Evolutionary conservation across 2,329 filamentous ascomycete species (phyloP), one percentile per base, ranked within the genome.

Genomic region (Ophiostoma ulmi): DNA sequence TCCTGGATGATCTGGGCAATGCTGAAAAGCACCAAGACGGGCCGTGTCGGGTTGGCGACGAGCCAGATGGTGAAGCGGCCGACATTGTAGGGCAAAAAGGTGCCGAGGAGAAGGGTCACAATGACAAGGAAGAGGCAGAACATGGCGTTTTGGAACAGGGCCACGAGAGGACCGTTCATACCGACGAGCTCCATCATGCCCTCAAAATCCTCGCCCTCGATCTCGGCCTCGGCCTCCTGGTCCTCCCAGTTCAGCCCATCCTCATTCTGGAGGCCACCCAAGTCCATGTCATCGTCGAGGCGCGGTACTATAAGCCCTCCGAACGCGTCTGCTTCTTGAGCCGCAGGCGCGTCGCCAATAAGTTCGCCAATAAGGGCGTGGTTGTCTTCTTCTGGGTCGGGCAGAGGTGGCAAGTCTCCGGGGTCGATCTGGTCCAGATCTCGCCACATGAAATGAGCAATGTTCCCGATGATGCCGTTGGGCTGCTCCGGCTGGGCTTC

Each of bases 111-210:
- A 61, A 99, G 88, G 17, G 94, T 97, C 69, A 94, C 87, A 0
- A 92, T 91, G 17, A 99, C 93, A 38, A 99, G 85, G 65, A 98
- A 90, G 8, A 91, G 90, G 78, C 94, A 97, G 79, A 99, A 99
- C 20, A 97, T 89, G 70, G 92, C 93, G 75, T 99, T 99, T 77
- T 99, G 95, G 75, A 98, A 88, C 6, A 99, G 85, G 2, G 93
- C 93, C 17, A 91, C 90, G 3, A 99, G 84, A 0, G 95, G 95
- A 0, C 95, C 95, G 76, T 96, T 92, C 91, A 99, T 96, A 52
- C 95, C 95, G 72, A 99, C 91, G 20, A 99, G 87, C 78, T 99
- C 95, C 83, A 99, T 89, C 69, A 99, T 92, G 0, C 95, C 95
- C 78, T 99, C 95, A 20, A 99, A 88, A 77, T 99, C 95, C 80